Evolutionary conservation across 345 rosid genomes (phyloP).

Genomic region (Cardamine chenopodiifolia): DNA sequence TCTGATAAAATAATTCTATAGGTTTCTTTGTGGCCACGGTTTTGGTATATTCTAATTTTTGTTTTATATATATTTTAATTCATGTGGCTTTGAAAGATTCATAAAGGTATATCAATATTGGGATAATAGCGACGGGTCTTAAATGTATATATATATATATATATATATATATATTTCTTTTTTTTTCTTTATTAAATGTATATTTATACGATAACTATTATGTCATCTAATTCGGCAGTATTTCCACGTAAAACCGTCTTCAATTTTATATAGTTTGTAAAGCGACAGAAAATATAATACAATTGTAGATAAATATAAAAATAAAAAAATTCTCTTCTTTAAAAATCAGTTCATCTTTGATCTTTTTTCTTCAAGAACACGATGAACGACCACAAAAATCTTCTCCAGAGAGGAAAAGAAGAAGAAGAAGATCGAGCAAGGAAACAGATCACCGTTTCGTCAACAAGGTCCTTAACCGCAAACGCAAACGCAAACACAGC

Average conservation of each 20-base stretch:
- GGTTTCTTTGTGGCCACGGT: slow-evolving; percentile 31
- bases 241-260: slow-evolving; percentile 39
- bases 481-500: slow-evolving; percentile 27
- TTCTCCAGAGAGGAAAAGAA: slow-evolving; percentile 21
- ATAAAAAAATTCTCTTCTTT: background rate
- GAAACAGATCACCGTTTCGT: background rate
- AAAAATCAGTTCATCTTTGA: slow-evolving; percentile 6
- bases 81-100: slow-evolving; percentile 36
- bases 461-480: slow-evolving; percentile 18
- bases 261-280: slow-evolving; percentile 23
- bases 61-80: background rate
- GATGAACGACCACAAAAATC: slow-evolving; percentile 29
- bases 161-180: too few species aligned
- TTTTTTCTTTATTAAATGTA: too few species aligned
- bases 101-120: slow-evolving; percentile 19
- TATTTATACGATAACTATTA: slow-evolving; percentile 7
- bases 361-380: slow-evolving; percentile 18
- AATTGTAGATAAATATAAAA: background rate
- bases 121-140: slow-evolving; percentile 37
- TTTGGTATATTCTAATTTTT: slow-evolving; percentile 1
- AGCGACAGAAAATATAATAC: slow-evolving; percentile 9
- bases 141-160: slow-evolving; percentile 10
- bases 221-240: slow-evolving; percentile 36
- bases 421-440: slow-evolving; percentile 25
- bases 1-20: background rate